A percentile compares a stretch with the other conserved stretches of the same genome.
Evolutionary conservation across 2,329 filamentous ascomycete genomes (phyloP).

Genomic region (Ophiostoma sp.): DNA sequence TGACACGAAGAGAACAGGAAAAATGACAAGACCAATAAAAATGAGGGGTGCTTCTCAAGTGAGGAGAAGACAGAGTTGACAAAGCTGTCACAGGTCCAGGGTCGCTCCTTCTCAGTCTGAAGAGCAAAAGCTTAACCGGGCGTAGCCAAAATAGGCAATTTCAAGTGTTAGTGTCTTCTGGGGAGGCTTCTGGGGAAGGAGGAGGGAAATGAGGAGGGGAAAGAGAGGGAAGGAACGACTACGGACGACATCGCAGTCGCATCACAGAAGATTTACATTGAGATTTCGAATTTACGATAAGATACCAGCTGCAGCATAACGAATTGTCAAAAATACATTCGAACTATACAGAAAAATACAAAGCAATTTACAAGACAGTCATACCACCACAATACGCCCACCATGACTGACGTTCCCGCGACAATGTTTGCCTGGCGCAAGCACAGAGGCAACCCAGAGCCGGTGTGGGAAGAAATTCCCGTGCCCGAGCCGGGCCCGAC

Average conservation of each 20-base stretch:
- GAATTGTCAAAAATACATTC: too few species aligned
- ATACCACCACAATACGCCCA: background rate
- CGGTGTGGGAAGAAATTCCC: constrained; percentile 40
- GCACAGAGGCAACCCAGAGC: constrained; percentile 18
- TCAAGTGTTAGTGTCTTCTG: background rate
- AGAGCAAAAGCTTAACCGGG: background rate
- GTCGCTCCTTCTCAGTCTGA: background rate
- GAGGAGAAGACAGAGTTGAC: background rate
- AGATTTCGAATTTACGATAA: background rate
- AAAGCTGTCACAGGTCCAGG: background rate
- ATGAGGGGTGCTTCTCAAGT: background rate
- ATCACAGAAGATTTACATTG: background rate
- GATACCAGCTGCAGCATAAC: background rate
- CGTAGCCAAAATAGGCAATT: constrained; percentile 14
- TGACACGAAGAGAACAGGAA: background rate
- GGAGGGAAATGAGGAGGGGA: background rate
- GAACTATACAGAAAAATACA: background rate
- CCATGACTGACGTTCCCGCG: background rate
- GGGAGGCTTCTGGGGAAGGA: background rate
- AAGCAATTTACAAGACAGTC: too few species aligned
- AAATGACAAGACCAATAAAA: background rate
- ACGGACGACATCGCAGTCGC: background rate
- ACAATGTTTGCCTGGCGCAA: constrained; percentile 23
- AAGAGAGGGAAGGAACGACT: background rate
- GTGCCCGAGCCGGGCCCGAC: constrained; percentile 44